Evolutionary conservation across 441 rosid species (phyloP).

Genomic region (Breynia disticha): DNA sequence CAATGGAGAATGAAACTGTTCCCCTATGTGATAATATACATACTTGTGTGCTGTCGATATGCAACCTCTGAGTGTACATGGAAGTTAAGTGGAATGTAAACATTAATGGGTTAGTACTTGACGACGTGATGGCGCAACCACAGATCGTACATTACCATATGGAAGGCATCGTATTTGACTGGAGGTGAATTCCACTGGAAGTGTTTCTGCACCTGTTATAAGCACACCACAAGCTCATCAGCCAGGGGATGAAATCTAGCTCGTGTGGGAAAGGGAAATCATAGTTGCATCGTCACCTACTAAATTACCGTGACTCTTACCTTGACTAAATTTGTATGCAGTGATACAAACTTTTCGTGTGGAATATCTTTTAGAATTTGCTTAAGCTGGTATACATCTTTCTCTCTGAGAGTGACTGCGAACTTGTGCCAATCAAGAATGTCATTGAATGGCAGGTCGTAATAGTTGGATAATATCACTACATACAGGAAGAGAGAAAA

Average conservation of each 20-base stretch:
- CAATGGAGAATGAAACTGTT: slow-evolving; percentile 3
- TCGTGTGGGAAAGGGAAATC: no score
- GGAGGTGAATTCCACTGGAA: slow-evolving; percentile 95
- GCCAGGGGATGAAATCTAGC: no score
- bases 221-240: slow-evolving; percentile 10
- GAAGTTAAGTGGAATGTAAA: slow-evolving; percentile 3
- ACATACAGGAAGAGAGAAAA: slow-evolving; percentile 17
- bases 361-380: slow-evolving; percentile 69
- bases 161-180: slow-evolving; percentile 65
- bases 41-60: slow-evolving; percentile 17
- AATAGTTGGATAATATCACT: slow-evolving; percentile 86
- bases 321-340: slow-evolving; percentile 74
- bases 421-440: slow-evolving; percentile 70
- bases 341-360: slow-evolving; percentile 42
- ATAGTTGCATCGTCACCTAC: no score
- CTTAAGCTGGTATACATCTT: slow-evolving; percentile 74
- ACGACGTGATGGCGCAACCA: slow-evolving; percentile 90
- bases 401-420: slow-evolving; percentile 62
- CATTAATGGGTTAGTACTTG: slow-evolving; percentile 43
- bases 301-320: slow-evolving; percentile 19
- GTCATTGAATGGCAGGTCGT: slow-evolving; percentile 92
- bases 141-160: slow-evolving; percentile 90
- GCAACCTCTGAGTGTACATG: slow-evolving; percentile 12
- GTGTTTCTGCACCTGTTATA: slow-evolving; percentile 78
- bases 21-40: slow-evolving; percentile 14